Evolutionary conservation across 495 filamentous ascomycete genomes (phyloP).

Genomic region (Chaetomium tenue): DNA sequence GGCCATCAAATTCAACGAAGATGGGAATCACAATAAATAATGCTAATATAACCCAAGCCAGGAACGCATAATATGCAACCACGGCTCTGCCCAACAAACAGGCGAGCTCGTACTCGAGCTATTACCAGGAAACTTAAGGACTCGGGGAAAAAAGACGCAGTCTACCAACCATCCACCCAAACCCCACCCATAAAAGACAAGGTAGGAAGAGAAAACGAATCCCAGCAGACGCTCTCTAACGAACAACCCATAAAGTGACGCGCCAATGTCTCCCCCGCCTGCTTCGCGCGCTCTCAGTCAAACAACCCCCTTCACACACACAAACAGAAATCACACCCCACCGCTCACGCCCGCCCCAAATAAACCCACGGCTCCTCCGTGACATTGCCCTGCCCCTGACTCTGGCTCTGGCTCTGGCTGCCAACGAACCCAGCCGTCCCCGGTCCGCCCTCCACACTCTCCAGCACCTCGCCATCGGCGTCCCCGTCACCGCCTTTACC

Average conservation of each 20-base stretch:
- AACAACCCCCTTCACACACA: not conserved
- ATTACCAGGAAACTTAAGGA: not conserved
- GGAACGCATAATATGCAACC: slow-evolving; percentile 6
- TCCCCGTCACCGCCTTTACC: slow-evolving; percentile 9
- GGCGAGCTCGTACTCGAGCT: not conserved
- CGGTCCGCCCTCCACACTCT: not conserved
- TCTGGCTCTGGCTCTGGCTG: slow-evolving; percentile 12
- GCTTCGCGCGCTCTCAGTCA: not conserved
- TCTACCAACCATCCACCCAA: slow-evolving; percentile 6
- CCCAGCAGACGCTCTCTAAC: not conserved
- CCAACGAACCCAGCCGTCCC: not conserved
- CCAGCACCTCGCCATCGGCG: slow-evolving; percentile 14
- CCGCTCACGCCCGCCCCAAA: slow-evolving; percentile 12
- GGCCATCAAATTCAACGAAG: not conserved
- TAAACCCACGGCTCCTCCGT: slow-evolving; percentile 23
- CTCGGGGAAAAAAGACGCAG: not conserved
- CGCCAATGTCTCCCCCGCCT: not conserved
- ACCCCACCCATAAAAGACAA: not conserved
- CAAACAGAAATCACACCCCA: not conserved
- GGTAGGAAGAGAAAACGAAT: not conserved
- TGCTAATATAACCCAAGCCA: slow-evolving; percentile 4
- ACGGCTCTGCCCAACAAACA: not conserved
- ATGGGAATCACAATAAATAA: not conserved
- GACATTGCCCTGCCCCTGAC: not conserved
- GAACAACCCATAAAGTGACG: not conserved